Base-by-base conservation (phyloP, 176 grass and related monocot species). In the Calamus simplicifolius region DNA sequence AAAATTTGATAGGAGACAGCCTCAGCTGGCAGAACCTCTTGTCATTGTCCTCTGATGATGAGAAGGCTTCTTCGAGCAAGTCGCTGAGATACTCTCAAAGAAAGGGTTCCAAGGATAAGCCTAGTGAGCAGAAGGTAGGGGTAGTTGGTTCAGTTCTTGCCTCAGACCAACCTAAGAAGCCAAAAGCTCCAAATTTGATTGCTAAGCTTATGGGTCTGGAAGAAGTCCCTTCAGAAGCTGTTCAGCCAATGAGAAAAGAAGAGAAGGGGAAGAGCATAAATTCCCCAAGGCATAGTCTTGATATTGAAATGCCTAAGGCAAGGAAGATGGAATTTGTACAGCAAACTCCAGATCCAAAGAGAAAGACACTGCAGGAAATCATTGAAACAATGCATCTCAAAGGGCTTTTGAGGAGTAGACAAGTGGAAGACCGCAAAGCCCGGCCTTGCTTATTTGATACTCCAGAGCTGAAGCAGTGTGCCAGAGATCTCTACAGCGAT, bases 131-230 rank as follows among this genome's bases (percentile, higher is more conserved):
- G 27, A 79, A 79, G 51, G 64, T 70, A 19, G 64, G 16, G 55
- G 53, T 15, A 12, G 31, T 26, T 23, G 70, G 6, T 4, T 48
- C 55, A 1, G 16, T 72, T 18, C 51, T 48, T 77, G 49, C 69
- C 55, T 38, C 60, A 30, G 73, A 58, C n/a, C 73, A 75, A 53
- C 51, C 71, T 61, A 66, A 67, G 8, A 90, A 73, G 29, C 54
- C 75, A 3, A 85, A 73, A 70, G 19, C 80, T 50, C 52, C 74
- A 68, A 84, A 82, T 28, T 67, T 96, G 66, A 76, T 96, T 72
- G 91, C 86, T 29, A 96, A 81, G 76, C 86, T 96, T 59, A 96
- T 96, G 91, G 91, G 86, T 56, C 75, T 96, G 64, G 79, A 82
- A 57, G 35, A 43, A 43, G 53, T 63, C 57, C 78, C 83, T 51